Percentiles rank a stretch among this genome's conserved stretches.
phyloP scores from a whole-genome alignment of 257 asterid species.

The Rehmannia glutinosa region DNA sequence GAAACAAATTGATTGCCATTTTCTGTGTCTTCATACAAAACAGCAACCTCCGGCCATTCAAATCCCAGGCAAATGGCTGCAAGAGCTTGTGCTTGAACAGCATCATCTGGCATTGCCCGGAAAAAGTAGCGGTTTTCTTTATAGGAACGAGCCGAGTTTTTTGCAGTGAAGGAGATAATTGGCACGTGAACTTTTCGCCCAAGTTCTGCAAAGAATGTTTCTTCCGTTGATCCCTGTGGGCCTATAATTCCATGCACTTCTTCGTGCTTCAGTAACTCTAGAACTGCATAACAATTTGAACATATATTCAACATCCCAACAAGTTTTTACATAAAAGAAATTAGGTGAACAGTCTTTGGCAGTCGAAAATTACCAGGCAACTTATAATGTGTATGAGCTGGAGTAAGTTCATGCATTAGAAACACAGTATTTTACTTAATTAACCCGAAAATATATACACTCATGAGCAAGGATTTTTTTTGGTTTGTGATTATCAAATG shows the following conservation, averaged over 20 bases:
- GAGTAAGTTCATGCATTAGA: not conserved
- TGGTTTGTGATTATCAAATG: too few relatives aligned
- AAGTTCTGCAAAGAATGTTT: conserved; percentile 34
- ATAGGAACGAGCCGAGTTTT: conserved; percentile 11
- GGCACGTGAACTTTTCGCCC: conserved; percentile 44
- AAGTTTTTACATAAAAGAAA: too few relatives aligned
- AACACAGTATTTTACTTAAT: too few relatives aligned
- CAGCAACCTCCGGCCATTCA: conserved; percentile 37
- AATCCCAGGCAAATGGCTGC: conserved; percentile 41
- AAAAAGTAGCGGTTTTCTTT: conserved; percentile 22
- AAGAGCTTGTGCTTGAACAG: conserved; percentile 43
- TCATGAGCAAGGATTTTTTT: not conserved
- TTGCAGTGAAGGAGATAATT: conserved; percentile 30
- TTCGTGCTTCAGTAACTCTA: conserved; percentile 39
- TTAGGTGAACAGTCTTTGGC: too few relatives aligned
- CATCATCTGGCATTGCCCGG: conserved; percentile 26
- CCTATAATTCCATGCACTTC: conserved; percentile 51
- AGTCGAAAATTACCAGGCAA: not conserved
- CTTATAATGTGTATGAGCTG: not conserved
- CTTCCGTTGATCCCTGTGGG: conserved; percentile 31
- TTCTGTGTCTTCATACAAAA: conserved; percentile 48
- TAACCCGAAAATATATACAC: too few relatives aligned
- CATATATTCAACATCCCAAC: too few relatives aligned
- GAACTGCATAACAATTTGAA: conserved; percentile 33
- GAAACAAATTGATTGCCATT: conserved; percentile 42